phyloP scores from a whole-genome alignment of 1,284 basidiomycete genomes.

The Fomitopsis palustris region DNA sequence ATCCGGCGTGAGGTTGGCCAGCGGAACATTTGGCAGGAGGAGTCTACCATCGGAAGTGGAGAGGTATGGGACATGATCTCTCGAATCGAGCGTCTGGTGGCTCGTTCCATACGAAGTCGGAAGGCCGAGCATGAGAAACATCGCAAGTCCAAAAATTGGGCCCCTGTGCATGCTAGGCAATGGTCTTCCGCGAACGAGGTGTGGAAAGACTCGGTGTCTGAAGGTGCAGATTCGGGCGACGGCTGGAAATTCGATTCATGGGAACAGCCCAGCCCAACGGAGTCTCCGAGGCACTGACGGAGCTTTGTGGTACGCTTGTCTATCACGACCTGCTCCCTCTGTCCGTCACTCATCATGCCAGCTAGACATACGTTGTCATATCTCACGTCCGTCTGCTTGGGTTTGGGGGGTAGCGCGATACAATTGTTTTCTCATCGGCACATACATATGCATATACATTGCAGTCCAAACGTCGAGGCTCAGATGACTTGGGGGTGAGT shows the following conservation, averaged over 20 bases:
- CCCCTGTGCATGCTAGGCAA: conserved; percentile 6
- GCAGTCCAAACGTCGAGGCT: too few species aligned
- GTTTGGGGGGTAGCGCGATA: too few species aligned
- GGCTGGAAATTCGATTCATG: conserved; percentile 20
- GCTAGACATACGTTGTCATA: not conserved
- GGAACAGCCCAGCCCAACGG: conserved; percentile 5
- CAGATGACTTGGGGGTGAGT: too few species aligned
- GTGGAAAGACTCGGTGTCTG: conserved; percentile 23
- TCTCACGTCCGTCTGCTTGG: too few species aligned
- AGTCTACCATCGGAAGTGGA: conserved; percentile 36
- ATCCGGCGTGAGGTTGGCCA: conserved; percentile 63
- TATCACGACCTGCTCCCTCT: not conserved
- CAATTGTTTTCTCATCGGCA: too few species aligned
- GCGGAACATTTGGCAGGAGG: conserved; percentile 47
- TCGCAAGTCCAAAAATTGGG: not conserved
- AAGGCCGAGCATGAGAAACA: not conserved
- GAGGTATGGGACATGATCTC: conserved; percentile 39
- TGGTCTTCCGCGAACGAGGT: conserved; percentile 16
- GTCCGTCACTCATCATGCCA: not conserved
- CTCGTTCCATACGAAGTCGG: not conserved
- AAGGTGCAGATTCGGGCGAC: conserved; percentile 10
- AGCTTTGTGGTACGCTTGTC: not conserved
- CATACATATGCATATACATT: too few species aligned
- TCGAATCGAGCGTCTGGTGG: conserved; percentile 35
- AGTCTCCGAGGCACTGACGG: not conserved